phyloP scores from a whole-genome alignment of 805 yeast genomes.

The Sugiyamaella floridensis region DNA sequence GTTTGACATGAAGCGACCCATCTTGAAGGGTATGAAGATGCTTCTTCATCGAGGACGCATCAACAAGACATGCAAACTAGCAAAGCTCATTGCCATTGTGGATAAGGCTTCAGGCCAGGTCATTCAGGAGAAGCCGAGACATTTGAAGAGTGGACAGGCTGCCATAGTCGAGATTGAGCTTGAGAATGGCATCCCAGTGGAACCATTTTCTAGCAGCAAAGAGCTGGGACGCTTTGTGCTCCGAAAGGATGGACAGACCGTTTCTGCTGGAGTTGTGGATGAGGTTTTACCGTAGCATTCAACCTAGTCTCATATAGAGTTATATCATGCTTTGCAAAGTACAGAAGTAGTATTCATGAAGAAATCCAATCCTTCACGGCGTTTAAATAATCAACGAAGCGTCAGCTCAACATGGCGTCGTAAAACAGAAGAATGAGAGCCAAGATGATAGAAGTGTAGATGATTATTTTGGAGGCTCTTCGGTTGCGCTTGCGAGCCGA shows the following conservation, averaged over 20 bases:
- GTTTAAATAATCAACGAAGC: neutral
- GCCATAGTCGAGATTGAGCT: conserved; percentile 55
- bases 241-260: conserved; percentile 60
- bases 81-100: conserved; percentile 37
- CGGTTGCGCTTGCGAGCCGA: conserved; percentile 65
- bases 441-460: conserved; percentile 46
- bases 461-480: conserved; percentile 49
- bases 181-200: conserved; percentile 44
- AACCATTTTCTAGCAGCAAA: conserved; percentile 41
- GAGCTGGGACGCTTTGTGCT: conserved; percentile 62
- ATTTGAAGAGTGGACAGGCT: conserved; percentile 51
- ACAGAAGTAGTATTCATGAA: neutral
- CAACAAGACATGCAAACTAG: conserved; percentile 61
- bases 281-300: conserved; percentile 1
- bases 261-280: conserved; percentile 56
- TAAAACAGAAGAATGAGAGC: conserved; percentile 49
- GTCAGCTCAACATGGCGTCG: conserved; percentile 22
- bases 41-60: conserved; percentile 70
- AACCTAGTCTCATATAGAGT: neutral
- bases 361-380: neutral
- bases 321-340: neutral
- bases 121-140: conserved; percentile 43
- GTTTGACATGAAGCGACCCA: conserved; percentile 65
- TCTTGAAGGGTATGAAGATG: conserved; percentile 73
- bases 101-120: conserved; percentile 28